Evolutionary conservation across 169 alveolate genomes (phyloP), one percentile per base, ranked within the genome.

Genomic region (Plasmodium gallinaceum): DNA sequence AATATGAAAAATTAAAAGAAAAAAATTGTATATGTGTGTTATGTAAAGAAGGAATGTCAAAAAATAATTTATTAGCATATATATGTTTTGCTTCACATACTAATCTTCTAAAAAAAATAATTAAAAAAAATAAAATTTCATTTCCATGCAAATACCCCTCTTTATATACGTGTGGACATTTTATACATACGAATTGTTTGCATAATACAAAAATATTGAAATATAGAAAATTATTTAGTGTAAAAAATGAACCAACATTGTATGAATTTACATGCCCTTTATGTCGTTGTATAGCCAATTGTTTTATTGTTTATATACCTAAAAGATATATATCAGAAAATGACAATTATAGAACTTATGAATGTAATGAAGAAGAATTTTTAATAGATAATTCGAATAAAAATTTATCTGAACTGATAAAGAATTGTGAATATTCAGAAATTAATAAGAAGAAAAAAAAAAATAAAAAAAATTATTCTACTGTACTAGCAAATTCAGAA

Each of bases 1-100:
- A 78, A 65, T 65, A 78, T 43, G 89, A 78, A 78, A 78, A 43
- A 43, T 24, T 60, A 7, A 78, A 78, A 57, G 89, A 78, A 45
- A 78, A 65, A 43, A 78, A 78, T 51, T 78, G 89, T 69, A 78
- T 78, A 52, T 78, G 89, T 78, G 89, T 78, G 3, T 54, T 78
- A 60, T 78, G 89, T 57, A 78, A 78, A 65, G 89, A 78, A 37
- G 89, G 89, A 14, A 78, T 78, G 89, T 48, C 89, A 0, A 54
- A 70, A 45, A 78, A 78, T 51, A 78, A 78, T 58, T n/a, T 65
- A 32, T 69, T 78, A 24, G 89, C 89, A 10, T 78, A 78, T 43
- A 78, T 78, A 24, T 78, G 89, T 16, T 78, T 78, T 51, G 75
- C 89, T 7, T 78, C 89, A 39, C 89, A 78, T 48, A 48, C 89